Percentiles rank a stretch among this genome's conserved stretches.
These are phyloP conservation scores for Phlebopus sp. DNA, from an alignment of 1,284 basidiomycete species.

Conservation along the genomic window DNA sequence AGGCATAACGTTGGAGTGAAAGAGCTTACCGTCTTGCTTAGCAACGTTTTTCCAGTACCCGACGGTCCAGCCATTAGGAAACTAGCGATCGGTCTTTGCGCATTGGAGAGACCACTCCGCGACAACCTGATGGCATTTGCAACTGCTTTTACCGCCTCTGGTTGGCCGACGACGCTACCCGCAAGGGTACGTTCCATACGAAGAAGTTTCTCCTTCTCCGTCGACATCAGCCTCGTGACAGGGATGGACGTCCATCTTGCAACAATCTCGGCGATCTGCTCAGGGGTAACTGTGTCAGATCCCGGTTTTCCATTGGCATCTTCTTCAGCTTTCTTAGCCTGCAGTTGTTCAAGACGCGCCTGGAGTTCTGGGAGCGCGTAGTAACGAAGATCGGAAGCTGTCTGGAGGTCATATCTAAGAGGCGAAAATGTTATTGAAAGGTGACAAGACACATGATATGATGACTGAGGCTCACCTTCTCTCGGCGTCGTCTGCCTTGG, in stretches of 20 bases:
- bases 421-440: background rate
- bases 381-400: constrained; percentile 89
- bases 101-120: constrained; percentile 83
- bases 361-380: constrained; percentile 94
- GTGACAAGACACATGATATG: background rate
- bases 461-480: constrained; percentile 53
- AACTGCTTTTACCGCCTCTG: constrained; percentile 85
- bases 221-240: constrained; percentile 82
- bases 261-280: constrained; percentile 91
- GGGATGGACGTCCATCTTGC: constrained; percentile 91
- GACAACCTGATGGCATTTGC: constrained; percentile 91
- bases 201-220: constrained; percentile 89
- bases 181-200: constrained; percentile 70
- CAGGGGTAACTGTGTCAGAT: constrained; percentile 79
- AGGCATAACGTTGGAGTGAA: constrained; percentile 6
- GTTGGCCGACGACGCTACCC: constrained; percentile 82
- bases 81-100: constrained; percentile 85
- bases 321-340: constrained; percentile 73
- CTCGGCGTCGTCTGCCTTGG: constrained; percentile 94
- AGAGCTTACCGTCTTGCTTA: constrained; percentile 80
- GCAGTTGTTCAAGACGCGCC: constrained; percentile 64
- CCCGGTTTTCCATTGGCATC: constrained; percentile 55
- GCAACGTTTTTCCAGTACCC: constrained; percentile 85
- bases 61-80: constrained; percentile 95
- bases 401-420: constrained; percentile 71